Evolutionary conservation across 768 basidiomycete genomes (phyloP).

Genomic region (Naganishia friedmannii): DNA sequence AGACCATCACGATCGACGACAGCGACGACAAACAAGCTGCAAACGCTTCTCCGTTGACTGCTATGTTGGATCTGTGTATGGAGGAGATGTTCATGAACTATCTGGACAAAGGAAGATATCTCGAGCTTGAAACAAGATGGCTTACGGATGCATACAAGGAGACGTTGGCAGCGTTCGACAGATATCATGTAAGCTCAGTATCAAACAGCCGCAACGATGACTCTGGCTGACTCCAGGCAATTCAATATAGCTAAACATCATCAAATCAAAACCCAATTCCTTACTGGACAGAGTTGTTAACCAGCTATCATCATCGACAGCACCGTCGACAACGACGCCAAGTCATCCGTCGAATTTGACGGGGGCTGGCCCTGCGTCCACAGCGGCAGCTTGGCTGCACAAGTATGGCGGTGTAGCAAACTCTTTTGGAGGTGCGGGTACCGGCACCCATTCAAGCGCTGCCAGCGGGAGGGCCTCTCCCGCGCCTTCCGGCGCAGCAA

Average conservation of each 20-base stretch:
- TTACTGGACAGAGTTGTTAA: constrained; percentile 87
- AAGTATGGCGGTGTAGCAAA: constrained; percentile 58
- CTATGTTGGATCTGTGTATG: constrained; percentile 91
- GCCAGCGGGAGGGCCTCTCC: constrained; percentile 22
- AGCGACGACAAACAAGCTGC: constrained; percentile 48
- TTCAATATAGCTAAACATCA: constrained; percentile 51
- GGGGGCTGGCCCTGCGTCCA: constrained; percentile 52
- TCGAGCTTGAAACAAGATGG: constrained; percentile 85
- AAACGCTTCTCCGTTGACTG: constrained; percentile 61
- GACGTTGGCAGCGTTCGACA: constrained; percentile 70
- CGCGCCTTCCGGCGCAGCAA: constrained; percentile 13
- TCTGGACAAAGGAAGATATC: constrained; percentile 82
- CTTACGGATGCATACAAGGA: constrained; percentile 72
- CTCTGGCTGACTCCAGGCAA: constrained; percentile 57
- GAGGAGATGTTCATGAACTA: constrained; percentile 95
- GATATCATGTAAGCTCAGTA: constrained; percentile 72
- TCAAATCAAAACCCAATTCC: constrained; percentile 62
- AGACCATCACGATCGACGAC: neutral
- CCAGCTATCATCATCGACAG: constrained; percentile 65
- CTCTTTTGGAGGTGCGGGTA: constrained; percentile 20
- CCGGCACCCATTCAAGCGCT: neutral
- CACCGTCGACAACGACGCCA: constrained; percentile 55
- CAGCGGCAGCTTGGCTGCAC: constrained; percentile 76
- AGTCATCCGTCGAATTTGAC: constrained; percentile 36
- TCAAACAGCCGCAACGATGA: neutral